Evolutionary conservation across 805 yeast genomes (phyloP), one percentile per base, ranked within the genome.

Genomic region (Kurtzmaniella fragi): DNA sequence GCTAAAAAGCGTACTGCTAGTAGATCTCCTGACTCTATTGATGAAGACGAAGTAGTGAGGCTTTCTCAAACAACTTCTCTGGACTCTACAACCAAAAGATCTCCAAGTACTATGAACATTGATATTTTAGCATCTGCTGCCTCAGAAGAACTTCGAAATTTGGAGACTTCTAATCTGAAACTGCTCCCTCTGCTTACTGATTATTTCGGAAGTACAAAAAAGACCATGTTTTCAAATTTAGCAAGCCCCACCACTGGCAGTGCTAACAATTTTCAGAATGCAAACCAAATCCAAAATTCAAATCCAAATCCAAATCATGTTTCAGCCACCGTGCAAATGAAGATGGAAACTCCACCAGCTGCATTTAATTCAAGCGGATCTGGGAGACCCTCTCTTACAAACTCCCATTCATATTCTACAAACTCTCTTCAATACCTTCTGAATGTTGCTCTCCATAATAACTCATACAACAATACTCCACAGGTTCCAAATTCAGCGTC

Each of bases 61-160:
- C 32, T 11, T 17, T 14, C 11, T n/a, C 13, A 11, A 13, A 17
- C 16, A 5, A 20, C 17, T 5, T 13, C 17, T 23, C 15, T 30
- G 5, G 33, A 31, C 11, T 11, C 23, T n/a, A 34, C 29, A 12
- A 5, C 23, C 3, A 33, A 29, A 9, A 36, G 39, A 28, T 28
- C 39, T 5, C 34, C 39, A 14, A 27, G 33, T 39, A 41, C 40
- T 2, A 48, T 67, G 56, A 73, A 71, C 47, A 75, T 76, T 36
- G 77, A 75, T 50, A 58, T 74, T 2, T 54, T 76, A 35, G 80
- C 80, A 5, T 59, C 72, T 10, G 79, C 80, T 5, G 80, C 81
- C 3, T 65, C 77, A 3, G 77, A 75, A 50, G 81, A 76, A 52
- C 61, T 76, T 41, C 65, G 65, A 39, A 63, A 65, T 42, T 45